Base-by-base conservation (phyloP, 768 basidiomycete species). In the Pulveroboletus sp. region DNA sequence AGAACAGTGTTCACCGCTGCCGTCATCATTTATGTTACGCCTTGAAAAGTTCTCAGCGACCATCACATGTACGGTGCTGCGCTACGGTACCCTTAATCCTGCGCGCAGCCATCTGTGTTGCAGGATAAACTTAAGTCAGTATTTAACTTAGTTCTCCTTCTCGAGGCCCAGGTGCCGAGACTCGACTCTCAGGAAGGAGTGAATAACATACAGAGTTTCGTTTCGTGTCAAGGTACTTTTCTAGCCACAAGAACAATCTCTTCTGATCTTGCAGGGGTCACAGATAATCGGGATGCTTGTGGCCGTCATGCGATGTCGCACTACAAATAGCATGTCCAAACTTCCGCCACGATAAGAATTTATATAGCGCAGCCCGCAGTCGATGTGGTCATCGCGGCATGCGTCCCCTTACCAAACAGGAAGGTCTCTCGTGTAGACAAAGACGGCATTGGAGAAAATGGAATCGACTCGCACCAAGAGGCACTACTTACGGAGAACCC, bases 401-500 rank as follows among this genome's bases (percentile, higher is more conserved):
- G 46, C 20, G 30, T 22, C 20, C 22, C 43, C 7, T n/a, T 20
- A 22, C 26, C 34, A 29, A 37, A 30, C 43, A 47, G 24, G 23
- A 37, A 10, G 34, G n/a, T 23, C 27, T 47, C 35, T 29, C 24
- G 13, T 9, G 34, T 36, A 23, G n/a, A 20, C 35, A 49, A 30
- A 10, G 17, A 2, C 8, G 23, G 14, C 19, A 6, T 5, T 50
- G 14, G 22, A n/a, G 17, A 12, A 17, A 30, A 24, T 31, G 14
- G 11, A 8, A 31, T 41, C 27, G 11, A 35, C 2, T 26, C 23
- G 2, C 37, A 17, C 3, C 42, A 32, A n/a, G 39, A 83, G 57
- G 82, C 83, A 6, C 71, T 83, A 78, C 81, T 9, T 65, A 69
- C 8, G 75, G 77, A 53, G 68, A 77, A 24, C 70, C 71, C 11